Evolutionary conservation across 2,329 filamentous ascomycete genomes (phyloP).

Genomic region (Pseudogymnoascus sp.): DNA sequence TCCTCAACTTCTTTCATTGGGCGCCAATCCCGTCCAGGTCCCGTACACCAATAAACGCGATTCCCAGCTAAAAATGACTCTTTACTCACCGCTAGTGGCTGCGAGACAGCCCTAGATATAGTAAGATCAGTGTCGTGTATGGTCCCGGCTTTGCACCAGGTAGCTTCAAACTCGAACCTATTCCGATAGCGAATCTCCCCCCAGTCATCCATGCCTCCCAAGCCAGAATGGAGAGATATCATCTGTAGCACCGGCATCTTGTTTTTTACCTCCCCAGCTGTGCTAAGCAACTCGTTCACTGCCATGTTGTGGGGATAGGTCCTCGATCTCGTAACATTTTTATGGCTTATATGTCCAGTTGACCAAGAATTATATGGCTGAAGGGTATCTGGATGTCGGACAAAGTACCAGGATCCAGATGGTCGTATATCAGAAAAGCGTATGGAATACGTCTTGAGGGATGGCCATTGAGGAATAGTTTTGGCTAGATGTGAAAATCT

Average conservation of each 20-base stretch:
- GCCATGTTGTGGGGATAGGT: not conserved
- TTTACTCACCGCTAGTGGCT: not conserved
- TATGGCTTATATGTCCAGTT: too few relatives aligned
- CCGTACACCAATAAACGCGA: too few relatives aligned
- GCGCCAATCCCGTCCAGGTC: not conserved
- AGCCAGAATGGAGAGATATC: not conserved
- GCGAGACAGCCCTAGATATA: not conserved
- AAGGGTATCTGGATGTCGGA: not conserved
- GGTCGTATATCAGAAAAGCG: not conserved
- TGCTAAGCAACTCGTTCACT: not conserved
- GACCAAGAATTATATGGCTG: not conserved
- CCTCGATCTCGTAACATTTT: too few relatives aligned
- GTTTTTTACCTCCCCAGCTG: not conserved
- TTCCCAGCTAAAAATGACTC: not conserved
- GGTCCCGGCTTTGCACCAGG: not conserved
- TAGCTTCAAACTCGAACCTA: not conserved
- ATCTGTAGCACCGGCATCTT: not conserved
- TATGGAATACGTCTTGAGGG: not conserved
- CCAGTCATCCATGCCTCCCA: too few relatives aligned
- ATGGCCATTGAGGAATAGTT: not conserved
- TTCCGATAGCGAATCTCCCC: too few relatives aligned
- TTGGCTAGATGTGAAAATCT: not conserved
- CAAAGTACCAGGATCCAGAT: not conserved
- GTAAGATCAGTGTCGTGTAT: too few relatives aligned
- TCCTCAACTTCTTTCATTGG: not conserved